Evolutionary conservation across 2,329 filamentous ascomycete genomes (phyloP), one percentile per base, ranked within the genome.

Genomic region (Neoarthrinium moseri): DNA sequence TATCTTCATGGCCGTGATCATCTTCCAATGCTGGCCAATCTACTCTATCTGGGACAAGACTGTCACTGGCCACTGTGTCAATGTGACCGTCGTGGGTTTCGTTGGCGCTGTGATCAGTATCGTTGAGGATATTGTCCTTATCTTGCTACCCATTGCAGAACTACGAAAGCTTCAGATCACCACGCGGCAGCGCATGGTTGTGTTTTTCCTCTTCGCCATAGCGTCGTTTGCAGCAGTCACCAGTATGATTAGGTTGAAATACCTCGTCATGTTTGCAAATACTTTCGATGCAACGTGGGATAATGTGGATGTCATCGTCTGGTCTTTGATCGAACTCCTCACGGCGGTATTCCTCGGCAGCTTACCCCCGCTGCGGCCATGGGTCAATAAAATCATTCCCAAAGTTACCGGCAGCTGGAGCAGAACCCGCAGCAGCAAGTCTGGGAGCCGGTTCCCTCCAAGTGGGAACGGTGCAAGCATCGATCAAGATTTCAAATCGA

Each of bases 221-320:
- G 37, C 23, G 5, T 26, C 17, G 6, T 29, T 27, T 12, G 37
- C 37, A 6, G n/a, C 24, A 15, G 6, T 29, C 15, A 17, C 37
- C 7, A 40, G 37, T 17, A 24, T 24, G 15, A 18, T 40, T 8
- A 7, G 23, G 15, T 15, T 40, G 15, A 40, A 40, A 17, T 15
- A 40, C 21, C 5, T 40, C 10, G 22, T 40, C 23, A 30, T 20
- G 23, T 29, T 40, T 29, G 23, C 37, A 6, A 40, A 15, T n/a
- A 40, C 37, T n/a, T 40, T 12, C 20, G 37, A 40, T 24, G 12
- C 37, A 23, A 40, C 37, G 6, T 40, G 37, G 37, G 23, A 40
- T 13, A 18, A 24, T 17, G 37, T 40, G n/a, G 37, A 40, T 40
- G 22, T 40, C 12, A 18, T 18, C 4, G 21, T 40, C 10, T 40